Base-by-base conservation (phyloP, 2,329 filamentous ascomycete species). In the Claviceps monticola region DNA sequence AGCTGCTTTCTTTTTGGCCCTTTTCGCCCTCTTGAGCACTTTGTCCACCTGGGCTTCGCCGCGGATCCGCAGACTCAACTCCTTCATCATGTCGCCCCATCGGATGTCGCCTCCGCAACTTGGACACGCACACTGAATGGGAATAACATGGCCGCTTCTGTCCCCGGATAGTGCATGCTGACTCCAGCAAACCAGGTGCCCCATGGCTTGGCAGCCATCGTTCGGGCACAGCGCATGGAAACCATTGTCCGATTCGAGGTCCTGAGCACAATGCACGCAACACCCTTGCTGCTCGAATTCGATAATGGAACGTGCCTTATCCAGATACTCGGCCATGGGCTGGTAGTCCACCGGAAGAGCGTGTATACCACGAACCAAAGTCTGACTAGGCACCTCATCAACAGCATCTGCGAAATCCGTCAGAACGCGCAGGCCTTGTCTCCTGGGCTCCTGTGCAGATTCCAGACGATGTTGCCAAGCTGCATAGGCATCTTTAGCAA, bases 71-170 rank as follows among this genome's bases (percentile, higher is more conserved):
- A 95, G 68, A 49, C 78, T 93, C 58, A 95, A 67, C 63, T 95
- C 90, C 62, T 82, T 90, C 70, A 94, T 84, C 68, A 96, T 79
- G 47, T 85, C 78, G 0, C 74, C 72, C 91, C 91, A 97, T 49
- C 73, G 64, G 2, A 89, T 68, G 4, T 71, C 66, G 0, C 72
- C 71, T 1, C 73, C 67, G 62, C 91, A 97, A 19, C 69, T 69
- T 0, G 88, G 88, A 67, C 91, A 97, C 2, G 60, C 66, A 2
- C 88, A 89, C 37, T 73, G 63, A 1, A 78, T 71, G 0, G 91
- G 91, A 1, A 95, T 61, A 1, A 95, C 60, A 3, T 70, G 66
- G 3, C 68, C 66, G 0, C 62, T 59, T 0, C 60, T 61, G 3
- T 68, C 64, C 1, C 60, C 55, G 1, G 58, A 61, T 2, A 82